Evolutionary conservation across 345 rosid species (phyloP).

Genomic region (Eucalyptus guilfoylei): DNA sequence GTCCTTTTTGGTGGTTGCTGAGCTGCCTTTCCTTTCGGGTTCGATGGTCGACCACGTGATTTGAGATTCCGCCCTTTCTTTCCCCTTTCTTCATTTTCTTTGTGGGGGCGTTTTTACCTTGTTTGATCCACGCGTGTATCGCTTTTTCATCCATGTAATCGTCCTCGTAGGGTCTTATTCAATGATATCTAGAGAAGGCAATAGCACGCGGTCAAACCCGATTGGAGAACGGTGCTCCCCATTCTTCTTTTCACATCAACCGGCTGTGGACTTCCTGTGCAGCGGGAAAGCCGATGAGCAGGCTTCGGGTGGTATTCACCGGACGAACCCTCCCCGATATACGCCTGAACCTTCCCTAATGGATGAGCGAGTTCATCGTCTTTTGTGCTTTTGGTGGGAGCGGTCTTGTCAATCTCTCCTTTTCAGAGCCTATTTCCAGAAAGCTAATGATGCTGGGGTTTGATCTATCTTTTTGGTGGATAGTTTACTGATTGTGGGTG

Average conservation of each 20-base stretch:
- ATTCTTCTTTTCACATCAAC: neutral
- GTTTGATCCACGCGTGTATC: neutral
- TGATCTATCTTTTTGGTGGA: neutral
- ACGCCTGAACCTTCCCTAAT: neutral
- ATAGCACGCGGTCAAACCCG: neutral
- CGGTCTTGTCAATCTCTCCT: neutral
- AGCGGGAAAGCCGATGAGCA: neutral
- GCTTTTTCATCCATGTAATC: neutral
- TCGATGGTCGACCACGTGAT: neutral
- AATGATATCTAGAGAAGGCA: neutral
- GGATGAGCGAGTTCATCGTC: neutral
- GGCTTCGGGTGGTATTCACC: neutral
- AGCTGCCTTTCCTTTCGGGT: neutral
- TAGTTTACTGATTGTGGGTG: neutral
- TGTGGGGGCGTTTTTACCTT: neutral
- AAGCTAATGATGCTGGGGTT: neutral
- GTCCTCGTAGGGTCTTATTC: neutral
- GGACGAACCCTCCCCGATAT: neutral
- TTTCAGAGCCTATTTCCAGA: neutral
- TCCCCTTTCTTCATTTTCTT: neutral
- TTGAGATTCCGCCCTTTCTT: neutral
- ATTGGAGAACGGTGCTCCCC: neutral
- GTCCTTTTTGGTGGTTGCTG: neutral
- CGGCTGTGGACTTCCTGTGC: neutral
- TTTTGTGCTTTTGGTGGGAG: neutral